These are phyloP conservation scores for Dendrocalamus sinicus DNA, from an alignment of 176 grass and related monocot genomes.

Conservation along the genomic window DNA sequence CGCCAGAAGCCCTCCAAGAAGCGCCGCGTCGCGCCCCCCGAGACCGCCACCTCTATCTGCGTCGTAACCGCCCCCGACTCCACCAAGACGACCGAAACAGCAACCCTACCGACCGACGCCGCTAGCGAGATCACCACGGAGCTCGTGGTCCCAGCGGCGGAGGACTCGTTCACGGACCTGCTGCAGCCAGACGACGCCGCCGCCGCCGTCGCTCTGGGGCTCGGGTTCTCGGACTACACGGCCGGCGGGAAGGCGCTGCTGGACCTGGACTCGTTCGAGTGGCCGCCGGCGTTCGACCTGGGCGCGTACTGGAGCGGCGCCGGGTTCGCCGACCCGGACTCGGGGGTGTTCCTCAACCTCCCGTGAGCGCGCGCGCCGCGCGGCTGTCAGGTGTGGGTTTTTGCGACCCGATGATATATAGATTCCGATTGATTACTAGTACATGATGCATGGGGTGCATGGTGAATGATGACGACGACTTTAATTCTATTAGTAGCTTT, in stretches of 20 bases:
- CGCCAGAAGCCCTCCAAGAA: slow-evolving; percentile 41
- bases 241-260: neutral
- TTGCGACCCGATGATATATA: neutral
- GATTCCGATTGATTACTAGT: slow-evolving; percentile 4
- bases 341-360: slow-evolving; percentile 49
- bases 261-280: slow-evolving; percentile 39
- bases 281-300: slow-evolving; percentile 49
- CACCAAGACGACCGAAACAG: neutral
- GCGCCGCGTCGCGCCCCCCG: slow-evolving; percentile 19
- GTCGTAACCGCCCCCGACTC: no score
- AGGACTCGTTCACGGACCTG: slow-evolving; percentile 38
- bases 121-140: slow-evolving; percentile 51
- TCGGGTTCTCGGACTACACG: slow-evolving; percentile 33
- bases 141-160: neutral
- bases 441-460: slow-evolving; percentile 19
- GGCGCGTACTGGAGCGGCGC: slow-evolving; percentile 35
- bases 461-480: slow-evolving; percentile 3
- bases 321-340: slow-evolving; percentile 46
- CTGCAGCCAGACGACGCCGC: slow-evolving; percentile 27
- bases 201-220: slow-evolving; percentile 34
- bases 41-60: neutral
- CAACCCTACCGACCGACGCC: slow-evolving; percentile 5
- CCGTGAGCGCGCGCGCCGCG: slow-evolving; percentile 25
- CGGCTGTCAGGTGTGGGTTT: slow-evolving; percentile 4
- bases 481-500: slow-evolving; percentile 35